Evolutionary conservation across 2,329 filamentous ascomycete genomes (phyloP), one percentile per base, ranked within the genome.

Genomic region (Fusarium sp.): DNA sequence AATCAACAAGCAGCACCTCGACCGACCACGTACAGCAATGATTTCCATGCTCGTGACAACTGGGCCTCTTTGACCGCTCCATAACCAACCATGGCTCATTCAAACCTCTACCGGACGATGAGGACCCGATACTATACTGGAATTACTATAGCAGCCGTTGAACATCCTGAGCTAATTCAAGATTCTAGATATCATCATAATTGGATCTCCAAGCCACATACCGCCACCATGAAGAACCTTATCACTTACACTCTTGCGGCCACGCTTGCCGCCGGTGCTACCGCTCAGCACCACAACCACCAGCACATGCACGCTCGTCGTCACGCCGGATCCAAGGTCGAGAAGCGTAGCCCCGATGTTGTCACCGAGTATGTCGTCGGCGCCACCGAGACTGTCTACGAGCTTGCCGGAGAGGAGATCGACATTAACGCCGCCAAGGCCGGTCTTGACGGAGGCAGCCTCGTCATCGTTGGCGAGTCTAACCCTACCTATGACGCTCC

Each of bases 361-460:
- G 82, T 86, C 58, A 82, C 81, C 60, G 85, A 88, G 55, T 84
- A 86, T 56, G 85, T 89, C 51, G 82, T 85, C 40, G 87, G 85
- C 41, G 85, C 89, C 33, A 89, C 88, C 52, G 86, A 89, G 71
- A 88, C 90, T 57, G 86, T 91, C 58, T 97, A 94, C 81, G 85
- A 91, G 77, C 82, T 94, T 55, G 87, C 91, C 64, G 91, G 90
- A 64, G 73, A 89, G 75, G 67, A 82, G 34, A 85, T 97, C 71
- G 82, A 83, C 54, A 80, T 86, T 63, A 80, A 86, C 0, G 86
- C 93, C 63, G 93, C 93, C 55, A 85, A 91, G 81, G 77, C 87
- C 57, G 93, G 93, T 69, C 85, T 98, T 72, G 81, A 85, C 59
- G 86, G 90, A 65, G 92, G 93, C 53, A 86, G 87, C 46, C 96